These are phyloP conservation scores for Phoenix dactylifera DNA, from an alignment of 176 grass and related monocot genomes.

Conservation along the genomic window DNA sequence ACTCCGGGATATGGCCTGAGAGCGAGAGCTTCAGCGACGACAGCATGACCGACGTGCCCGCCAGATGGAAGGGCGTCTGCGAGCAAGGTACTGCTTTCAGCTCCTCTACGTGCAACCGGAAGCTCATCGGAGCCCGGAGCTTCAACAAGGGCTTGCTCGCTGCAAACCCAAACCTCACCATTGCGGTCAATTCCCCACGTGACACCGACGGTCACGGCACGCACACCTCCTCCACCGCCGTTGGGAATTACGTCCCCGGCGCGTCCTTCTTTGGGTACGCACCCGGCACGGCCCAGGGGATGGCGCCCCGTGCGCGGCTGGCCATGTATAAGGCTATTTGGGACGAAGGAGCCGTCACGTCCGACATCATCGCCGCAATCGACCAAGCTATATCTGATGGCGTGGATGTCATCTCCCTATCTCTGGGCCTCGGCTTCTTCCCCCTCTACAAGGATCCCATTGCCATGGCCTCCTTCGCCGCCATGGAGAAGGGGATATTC, in stretches of 20 bases:
- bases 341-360: slow-evolving; percentile 23
- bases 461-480: slow-evolving; percentile 38
- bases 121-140: slow-evolving; percentile 69
- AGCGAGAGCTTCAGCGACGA: slow-evolving; percentile 68
- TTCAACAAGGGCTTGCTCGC: slow-evolving; percentile 56
- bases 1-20: slow-evolving; percentile 72
- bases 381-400: slow-evolving; percentile 54
- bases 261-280: slow-evolving; percentile 63
- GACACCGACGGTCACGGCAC: slow-evolving; percentile 64
- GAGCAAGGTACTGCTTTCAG: slow-evolving; percentile 47
- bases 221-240: slow-evolving; percentile 58
- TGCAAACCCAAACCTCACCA: slow-evolving; percentile 18
- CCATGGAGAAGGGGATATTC: slow-evolving; percentile 37
- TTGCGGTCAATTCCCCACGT: slow-evolving; percentile 46
- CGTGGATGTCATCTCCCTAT: slow-evolving; percentile 63
- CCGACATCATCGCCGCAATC: slow-evolving; percentile 50
- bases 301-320: slow-evolving; percentile 39
- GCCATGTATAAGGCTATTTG: slow-evolving; percentile 71
- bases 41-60: slow-evolving; percentile 32
- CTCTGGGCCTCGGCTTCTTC: slow-evolving; percentile 23
- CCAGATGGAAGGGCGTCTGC: slow-evolving; percentile 56
- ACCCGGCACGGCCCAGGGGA: slow-evolving; percentile 33
- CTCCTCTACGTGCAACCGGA: slow-evolving; percentile 51
- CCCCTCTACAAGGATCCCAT: slow-evolving; percentile 48
- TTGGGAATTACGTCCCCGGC: slow-evolving; percentile 25